Evolutionary conservation across 1,284 basidiomycete genomes (phyloP).

Genomic region (Rhodotorula sp.): DNA sequence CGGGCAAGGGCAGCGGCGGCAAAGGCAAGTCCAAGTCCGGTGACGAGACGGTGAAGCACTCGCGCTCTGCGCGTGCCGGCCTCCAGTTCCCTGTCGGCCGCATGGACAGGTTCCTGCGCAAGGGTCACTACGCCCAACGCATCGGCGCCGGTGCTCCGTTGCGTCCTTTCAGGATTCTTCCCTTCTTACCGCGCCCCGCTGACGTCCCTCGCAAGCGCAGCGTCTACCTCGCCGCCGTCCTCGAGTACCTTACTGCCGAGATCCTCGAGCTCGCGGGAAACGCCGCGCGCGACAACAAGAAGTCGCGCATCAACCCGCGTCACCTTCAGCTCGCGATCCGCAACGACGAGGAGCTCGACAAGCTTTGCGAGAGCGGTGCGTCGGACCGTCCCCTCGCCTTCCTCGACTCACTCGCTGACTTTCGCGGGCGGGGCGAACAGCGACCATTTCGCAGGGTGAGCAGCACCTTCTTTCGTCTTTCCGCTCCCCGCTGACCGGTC

Average conservation of each 20-base stretch:
- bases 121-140: slow-evolving; percentile 58
- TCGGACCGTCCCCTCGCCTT: too few relatives aligned
- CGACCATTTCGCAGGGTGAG: slow-evolving; percentile 78
- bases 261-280: slow-evolving; percentile 85
- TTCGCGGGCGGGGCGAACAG: too few relatives aligned
- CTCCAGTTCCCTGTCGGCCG: slow-evolving; percentile 83
- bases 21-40: background rate
- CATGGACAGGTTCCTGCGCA: slow-evolving; percentile 66
- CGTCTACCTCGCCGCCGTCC: slow-evolving; percentile 83
- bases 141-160: slow-evolving; percentile 69
- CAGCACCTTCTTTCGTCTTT: background rate
- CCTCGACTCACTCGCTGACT: too few relatives aligned
- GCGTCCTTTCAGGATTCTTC: slow-evolving; percentile 58
- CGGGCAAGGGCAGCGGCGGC: slow-evolving; percentile 59
- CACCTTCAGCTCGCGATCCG: slow-evolving; percentile 84
- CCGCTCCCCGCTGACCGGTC: too few relatives aligned
- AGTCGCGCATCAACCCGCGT: slow-evolving; percentile 87
- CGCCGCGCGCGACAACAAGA: slow-evolving; percentile 69
- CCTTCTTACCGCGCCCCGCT: background rate
- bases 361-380: slow-evolving; percentile 66
- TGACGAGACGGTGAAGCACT: background rate
- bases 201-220: slow-evolving; percentile 39
- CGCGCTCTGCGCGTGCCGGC: slow-evolving; percentile 71
- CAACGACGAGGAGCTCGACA: slow-evolving; percentile 57
- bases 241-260: slow-evolving; percentile 83